Percentiles rank a stretch among this genome's conserved stretches.
These are phyloP conservation scores for Talinum fruticosum DNA, from an alignment of 148 eudicot species.

Conservation along the genomic window DNA sequence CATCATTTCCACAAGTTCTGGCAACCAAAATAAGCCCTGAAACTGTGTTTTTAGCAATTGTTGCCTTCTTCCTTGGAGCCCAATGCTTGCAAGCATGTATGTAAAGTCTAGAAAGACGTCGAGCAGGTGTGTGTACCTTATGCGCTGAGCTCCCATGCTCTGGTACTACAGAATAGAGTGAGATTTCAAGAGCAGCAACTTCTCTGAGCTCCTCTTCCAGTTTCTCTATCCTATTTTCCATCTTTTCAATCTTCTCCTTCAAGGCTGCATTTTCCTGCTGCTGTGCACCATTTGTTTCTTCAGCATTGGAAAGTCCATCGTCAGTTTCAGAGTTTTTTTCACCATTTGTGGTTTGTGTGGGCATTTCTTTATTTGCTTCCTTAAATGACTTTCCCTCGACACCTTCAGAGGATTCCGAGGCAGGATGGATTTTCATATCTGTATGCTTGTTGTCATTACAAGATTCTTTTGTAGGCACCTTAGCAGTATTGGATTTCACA, in stretches of 20 bases:
- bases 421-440: slow-evolving; percentile 36
- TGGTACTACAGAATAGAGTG: slow-evolving; percentile 74
- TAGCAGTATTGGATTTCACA: neutral
- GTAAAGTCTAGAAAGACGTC: slow-evolving; percentile 81
- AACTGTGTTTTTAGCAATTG: slow-evolving; percentile 62
- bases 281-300: slow-evolving; percentile 24
- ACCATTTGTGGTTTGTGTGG: slow-evolving; percentile 54
- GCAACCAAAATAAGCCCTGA: slow-evolving; percentile 86
- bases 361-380: slow-evolving; percentile 42
- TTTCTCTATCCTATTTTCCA: slow-evolving; percentile 67
- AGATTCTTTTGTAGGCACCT: slow-evolving; percentile 7
- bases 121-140: slow-evolving; percentile 88
- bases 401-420: slow-evolving; percentile 55
- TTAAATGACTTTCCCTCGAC: slow-evolving; percentile 41
- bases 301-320: slow-evolving; percentile 31
- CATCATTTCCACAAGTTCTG: slow-evolving; percentile 78
- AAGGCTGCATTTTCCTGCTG: slow-evolving; percentile 31
- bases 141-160: slow-evolving; percentile 91
- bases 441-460: slow-evolving; percentile 28
- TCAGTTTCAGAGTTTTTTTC: slow-evolving; percentile 38
- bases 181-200: slow-evolving; percentile 88
- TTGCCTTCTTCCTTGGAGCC: slow-evolving; percentile 61
- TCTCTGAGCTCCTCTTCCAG: slow-evolving; percentile 81
- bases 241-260: slow-evolving; percentile 46
- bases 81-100: slow-evolving; percentile 77